Base-by-base conservation (phyloP, 495 filamentous ascomycete genomes). In the Aspergillus avenaceus region DNA sequence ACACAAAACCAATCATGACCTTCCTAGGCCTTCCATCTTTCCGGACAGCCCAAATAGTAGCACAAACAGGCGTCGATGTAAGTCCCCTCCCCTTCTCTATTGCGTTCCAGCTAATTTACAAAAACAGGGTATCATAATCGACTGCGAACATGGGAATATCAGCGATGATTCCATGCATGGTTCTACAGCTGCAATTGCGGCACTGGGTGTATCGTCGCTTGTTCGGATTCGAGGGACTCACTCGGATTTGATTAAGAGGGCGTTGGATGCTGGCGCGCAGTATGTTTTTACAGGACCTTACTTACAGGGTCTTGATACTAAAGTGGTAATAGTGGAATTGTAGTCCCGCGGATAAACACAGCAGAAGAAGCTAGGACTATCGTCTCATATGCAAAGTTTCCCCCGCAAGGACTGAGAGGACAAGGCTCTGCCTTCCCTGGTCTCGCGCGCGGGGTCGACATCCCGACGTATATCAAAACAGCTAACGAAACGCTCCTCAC, bases 111-210 rank as follows among this genome's bases (percentile, higher is more conserved):
- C 44, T 53, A 21, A 53, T 42, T 13, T 25, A 29, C 21, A 14
- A 8, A 19, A 21, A 61, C n/a, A n/a, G 58, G 60, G 61, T 3
- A 57, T 71, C 25, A 65, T 68, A 34, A 65, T 64, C 18, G 58
- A 64, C 36, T 61, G 58, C 22, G 61, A 64, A 27, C 58, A 64
- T 26, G 61, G 61, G n/a, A 21, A 58, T 56, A 55, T 64, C 43
- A 57, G 53, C 79, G 86, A 92, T 67, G 81, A 79, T 21, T 76
- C 80, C n/a, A 92, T 92, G 89, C 89, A 92, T 61, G 86, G 88
- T 47, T 80, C 86, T 3, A 87, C 91, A 23, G 84, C 86, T 14
- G 83, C 84, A 5, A 85, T 87, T 52, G 83, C 85, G 8, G 77
- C 78, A 11, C 73, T 80, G 52, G 86, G 83, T 8, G 82, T 84